Conservation (phyloP, 306 rosid species). For the Betula pendula region DNA sequence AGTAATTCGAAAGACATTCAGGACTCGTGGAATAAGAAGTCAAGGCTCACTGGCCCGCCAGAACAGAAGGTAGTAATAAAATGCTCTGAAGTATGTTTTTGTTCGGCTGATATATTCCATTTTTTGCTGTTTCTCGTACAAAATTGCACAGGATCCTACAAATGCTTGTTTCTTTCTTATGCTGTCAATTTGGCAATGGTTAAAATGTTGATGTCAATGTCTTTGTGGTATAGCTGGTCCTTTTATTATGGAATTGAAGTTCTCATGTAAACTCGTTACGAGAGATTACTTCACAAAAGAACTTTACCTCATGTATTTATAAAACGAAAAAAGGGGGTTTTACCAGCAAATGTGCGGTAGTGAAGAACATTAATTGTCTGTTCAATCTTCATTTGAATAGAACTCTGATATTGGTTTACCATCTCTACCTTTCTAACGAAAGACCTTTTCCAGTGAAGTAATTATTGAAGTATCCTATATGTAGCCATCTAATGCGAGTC, state of each 20-base stretch:
- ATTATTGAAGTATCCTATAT: background rate
- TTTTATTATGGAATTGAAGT: background rate
- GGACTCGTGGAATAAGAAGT: slow-evolving; percentile 50
- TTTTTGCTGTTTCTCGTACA: background rate
- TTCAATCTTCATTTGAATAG: background rate
- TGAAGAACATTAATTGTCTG: background rate
- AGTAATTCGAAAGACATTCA: slow-evolving; percentile 40
- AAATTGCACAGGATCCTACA: background rate
- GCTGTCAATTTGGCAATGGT: slow-evolving; percentile 1
- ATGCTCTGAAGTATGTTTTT: background rate
- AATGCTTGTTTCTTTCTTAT: background rate
- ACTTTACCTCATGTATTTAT: background rate
- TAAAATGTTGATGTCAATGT: background rate
- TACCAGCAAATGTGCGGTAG: background rate
- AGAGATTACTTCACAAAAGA: background rate
- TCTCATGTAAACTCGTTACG: background rate
- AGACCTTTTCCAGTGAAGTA: background rate
- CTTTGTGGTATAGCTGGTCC: background rate
- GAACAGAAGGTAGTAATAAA: slow-evolving; percentile 68
- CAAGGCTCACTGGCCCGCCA: slow-evolving; percentile 61
- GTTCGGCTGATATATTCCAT: background rate
- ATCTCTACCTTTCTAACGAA: background rate
- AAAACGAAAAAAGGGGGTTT: background rate
- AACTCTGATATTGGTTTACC: background rate
- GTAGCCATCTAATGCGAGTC: background rate